Base-by-base conservation (phyloP, 1,284 basidiomycete species). In the Cryptococcus jaspeensis region DNA sequence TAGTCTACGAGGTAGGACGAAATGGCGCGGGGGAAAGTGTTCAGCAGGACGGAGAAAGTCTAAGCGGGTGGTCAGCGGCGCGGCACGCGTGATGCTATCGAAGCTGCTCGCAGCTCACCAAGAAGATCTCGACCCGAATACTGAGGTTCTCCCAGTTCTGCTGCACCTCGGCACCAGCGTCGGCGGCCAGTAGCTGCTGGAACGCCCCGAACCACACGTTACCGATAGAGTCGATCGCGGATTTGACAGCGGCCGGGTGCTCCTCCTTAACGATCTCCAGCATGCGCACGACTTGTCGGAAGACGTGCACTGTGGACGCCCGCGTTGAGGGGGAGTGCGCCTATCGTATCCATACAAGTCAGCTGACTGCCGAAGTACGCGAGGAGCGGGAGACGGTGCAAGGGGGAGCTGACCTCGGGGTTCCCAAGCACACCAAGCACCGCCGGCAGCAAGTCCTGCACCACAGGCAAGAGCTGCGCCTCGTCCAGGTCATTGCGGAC, bases 191-290 rank as follows among this genome's bases (percentile, higher is more conserved):
- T 8, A 95, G 81, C 15, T 86, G 84, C 59, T 84, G 85, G 80
- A 95, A 92, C 0, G 89, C 89, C 43, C 87, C 85, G 15, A 95
- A 79, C 95, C 95, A 99, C 13, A 87, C 82, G 0, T 93, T 91
- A 5, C 96, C 83, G 47, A 97, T 85, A 38, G 85, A 84, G 32
- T 84, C 84, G 13, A 86, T 84, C 0, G 92, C 92, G 66, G 90
- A 86, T 68, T 90, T 89, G 44, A 91, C 89, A 0, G 89, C 84
- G 49, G 88, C 85, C 0, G 92, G 90, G 66, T 93, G 89, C 65
- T 90, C 87, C 43, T 93, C 92, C 72, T 92, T 92, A 58, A 98
- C 91, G 87, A 94, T 98, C 77, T 87, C 92, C 18, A 98, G 81
- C 9, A 92, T 88, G 53, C 86, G 85, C 13, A 97, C 82, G 69